Evolutionary conservation across 805 yeast genomes (phyloP), one percentile per base, ranked within the genome.

Genomic region (Ogataea paraovalis): DNA sequence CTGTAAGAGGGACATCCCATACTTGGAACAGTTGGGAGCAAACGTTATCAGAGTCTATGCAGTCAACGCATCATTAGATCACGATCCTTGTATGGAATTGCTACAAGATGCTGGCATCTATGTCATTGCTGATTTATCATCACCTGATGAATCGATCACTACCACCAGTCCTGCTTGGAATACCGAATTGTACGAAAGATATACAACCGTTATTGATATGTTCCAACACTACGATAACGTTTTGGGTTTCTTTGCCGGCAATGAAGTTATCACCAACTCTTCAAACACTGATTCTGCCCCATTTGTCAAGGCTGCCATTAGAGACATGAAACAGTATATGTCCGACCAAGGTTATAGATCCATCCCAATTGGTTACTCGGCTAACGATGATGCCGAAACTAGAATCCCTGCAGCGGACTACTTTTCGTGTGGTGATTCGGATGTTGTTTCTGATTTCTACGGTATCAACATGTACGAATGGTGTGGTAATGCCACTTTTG

Each of bases 171-270:
- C 99, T 33, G 67, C 71, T 45, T 90, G 97, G 96, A 80, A 82
- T 64, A 69, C 80, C 42, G 79, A 74, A 25, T 74, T 89, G 46
- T 86, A 79, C 69, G 71, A 80, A 49, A 79, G 97, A 65, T 92
- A 92, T 73, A 82, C 85, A 42, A 69, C 75, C 23, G 97, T 92
- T 32, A 81, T 94, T 48, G 97, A 94, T 67, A 71, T 77, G 56
- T 79, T 94, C 72, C 79, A 82, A 49, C 73, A 78, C 58, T 92
- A 91, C 70, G 69, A 83, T 42, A 92, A 92, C 69, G 79, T 88
- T 18, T 74, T 92, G 53, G 99, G 98, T 2, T 91, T 88, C 77
- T 91, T 92, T 69, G 98, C 98, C 25, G 99, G 98, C 52, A 94
- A 94, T 69, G 99, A 92, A 76, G 98, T 94, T 45, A 81, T 92